These are phyloP conservation scores for Rhodotorula mucilaginosa DNA, from an alignment of 1,284 basidiomycete species.

Conservation along the genomic window DNA sequence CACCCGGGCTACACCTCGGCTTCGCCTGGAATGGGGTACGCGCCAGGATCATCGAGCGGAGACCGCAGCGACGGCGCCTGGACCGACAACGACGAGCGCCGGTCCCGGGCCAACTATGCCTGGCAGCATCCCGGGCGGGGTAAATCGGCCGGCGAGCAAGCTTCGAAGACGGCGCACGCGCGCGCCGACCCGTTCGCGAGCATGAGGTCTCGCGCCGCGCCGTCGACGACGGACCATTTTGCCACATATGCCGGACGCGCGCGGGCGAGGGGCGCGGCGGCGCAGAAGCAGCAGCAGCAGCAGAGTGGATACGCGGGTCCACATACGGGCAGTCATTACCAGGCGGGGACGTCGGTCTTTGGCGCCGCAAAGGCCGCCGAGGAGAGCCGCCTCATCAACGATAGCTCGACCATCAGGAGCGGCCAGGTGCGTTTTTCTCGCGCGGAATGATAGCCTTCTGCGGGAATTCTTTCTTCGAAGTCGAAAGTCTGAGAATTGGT, in stretches of 20 bases:
- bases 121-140: conserved; percentile 32
- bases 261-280: not conserved
- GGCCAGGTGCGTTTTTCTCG: conserved; percentile 19
- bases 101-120: conserved; percentile 37
- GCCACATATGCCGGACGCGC: conserved; percentile 23
- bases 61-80: conserved; percentile 2
- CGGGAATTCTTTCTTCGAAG: too few relatives aligned
- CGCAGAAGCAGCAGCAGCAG: conserved; percentile 4
- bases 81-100: conserved; percentile 33
- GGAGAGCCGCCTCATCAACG: conserved; percentile 40
- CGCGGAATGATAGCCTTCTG: too few relatives aligned
- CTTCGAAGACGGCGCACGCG: conserved; percentile 2
- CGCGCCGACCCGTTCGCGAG: conserved; percentile 29
- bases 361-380: conserved; percentile 31
- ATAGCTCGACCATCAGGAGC: conserved; percentile 30
- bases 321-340: conserved; percentile 14
- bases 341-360: conserved; percentile 28
- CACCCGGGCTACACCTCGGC: conserved; percentile 23
- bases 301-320: not conserved
- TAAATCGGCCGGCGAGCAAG: not conserved
- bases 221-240: conserved; percentile 28
- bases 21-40: conserved; percentile 23
- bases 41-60: not conserved
- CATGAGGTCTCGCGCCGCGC: not conserved
- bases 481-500: too few relatives aligned